Conservation (phyloP, 73 alveolate genomes). For the Paramecium pentaurelia region DNA sequence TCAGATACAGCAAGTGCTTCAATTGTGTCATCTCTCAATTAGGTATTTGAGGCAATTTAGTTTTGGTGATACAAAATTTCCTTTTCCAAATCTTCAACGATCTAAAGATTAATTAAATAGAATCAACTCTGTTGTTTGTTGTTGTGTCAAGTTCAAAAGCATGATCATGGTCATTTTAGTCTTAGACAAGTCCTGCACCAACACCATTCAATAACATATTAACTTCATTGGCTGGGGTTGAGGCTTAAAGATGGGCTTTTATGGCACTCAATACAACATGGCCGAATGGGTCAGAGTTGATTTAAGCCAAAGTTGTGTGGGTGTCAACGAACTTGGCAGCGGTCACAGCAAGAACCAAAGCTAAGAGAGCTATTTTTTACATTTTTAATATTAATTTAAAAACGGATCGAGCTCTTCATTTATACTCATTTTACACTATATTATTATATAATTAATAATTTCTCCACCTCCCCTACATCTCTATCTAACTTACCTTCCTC, state of each 20-base stretch:
- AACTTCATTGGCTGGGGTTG: constrained; percentile 46
- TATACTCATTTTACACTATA: neutral
- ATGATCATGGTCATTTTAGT: constrained; percentile 9
- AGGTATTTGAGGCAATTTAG: constrained; percentile 3
- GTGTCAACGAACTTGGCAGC: constrained; percentile 44
- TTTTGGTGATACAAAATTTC: neutral
- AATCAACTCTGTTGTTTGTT: neutral
- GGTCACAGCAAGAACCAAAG: constrained; percentile 46
- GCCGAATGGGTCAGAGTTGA: constrained; percentile 46
- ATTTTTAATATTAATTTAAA: constrained; percentile 35
- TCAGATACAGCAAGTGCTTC: constrained; percentile 43
- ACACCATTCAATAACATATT: constrained; percentile 41
- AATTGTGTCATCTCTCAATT: constrained; percentile 49
- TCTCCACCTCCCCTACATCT: neutral
- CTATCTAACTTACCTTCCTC: neutral
- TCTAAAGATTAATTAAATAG: neutral
- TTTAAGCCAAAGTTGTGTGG: constrained; percentile 45
- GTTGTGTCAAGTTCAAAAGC: constrained; percentile 11
- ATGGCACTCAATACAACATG: constrained; percentile 37
- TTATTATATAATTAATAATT: neutral
- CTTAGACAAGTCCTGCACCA: constrained; percentile 40
- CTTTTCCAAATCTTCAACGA: constrained; percentile 20
- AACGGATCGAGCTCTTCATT: constrained; percentile 22
- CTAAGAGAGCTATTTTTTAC: constrained; percentile 41
- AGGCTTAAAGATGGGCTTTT: constrained; percentile 42